Evolutionary conservation across 1,139 yeast species (phyloP), one percentile per base, ranked within the genome.

Genomic region (Protomyces inouyei): DNA sequence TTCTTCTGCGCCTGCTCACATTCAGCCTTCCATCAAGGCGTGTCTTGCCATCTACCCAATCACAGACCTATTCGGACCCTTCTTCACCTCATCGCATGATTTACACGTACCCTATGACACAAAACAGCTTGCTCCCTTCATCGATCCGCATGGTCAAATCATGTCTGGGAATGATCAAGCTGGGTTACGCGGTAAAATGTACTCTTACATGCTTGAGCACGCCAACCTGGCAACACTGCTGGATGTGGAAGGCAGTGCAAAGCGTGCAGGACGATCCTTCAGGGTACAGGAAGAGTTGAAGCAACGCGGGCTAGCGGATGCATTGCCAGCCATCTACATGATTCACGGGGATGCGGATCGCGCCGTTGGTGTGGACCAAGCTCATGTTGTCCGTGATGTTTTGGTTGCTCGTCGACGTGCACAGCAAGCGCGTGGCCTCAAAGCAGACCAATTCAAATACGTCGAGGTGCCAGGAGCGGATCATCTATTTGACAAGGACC

Each of bases 1-100:
- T 21, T 82, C 51, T 8, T 32, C 51, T 9, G 16, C 23, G 16
- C 48, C 48, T 10, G 12, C 12, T n/a, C 25, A n/a, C 48, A n/a
- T 43, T 21, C 45, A 57, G 9, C 14, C 55, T 25, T 36, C 52
- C 23, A 3, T 57, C 4, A n/a, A 54, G 14, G 38, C 55, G 10
- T 57, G 61, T 51, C 52, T 57, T n/a, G 55, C 61, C 16, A 38
- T 57, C 10, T 51, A 57, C 48, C 61, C 61, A 23, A 51, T 57
- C 21, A 57, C 51, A 3, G 51, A 57, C 35, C 61, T 56, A 4
- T 16, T 38, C n/a, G 55, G 55, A 3, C 9, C 25, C 6, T 48
- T 48, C 51, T 57, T 57, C 55, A 37, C 45, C 48, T 48, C 46
- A 12, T 16, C 61, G 32, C 55, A 52, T 10, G 14, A 16, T 28